Conservation (phyloP, 495 filamentous ascomycete genomes). For the Pyrenula aspistea region DNA sequence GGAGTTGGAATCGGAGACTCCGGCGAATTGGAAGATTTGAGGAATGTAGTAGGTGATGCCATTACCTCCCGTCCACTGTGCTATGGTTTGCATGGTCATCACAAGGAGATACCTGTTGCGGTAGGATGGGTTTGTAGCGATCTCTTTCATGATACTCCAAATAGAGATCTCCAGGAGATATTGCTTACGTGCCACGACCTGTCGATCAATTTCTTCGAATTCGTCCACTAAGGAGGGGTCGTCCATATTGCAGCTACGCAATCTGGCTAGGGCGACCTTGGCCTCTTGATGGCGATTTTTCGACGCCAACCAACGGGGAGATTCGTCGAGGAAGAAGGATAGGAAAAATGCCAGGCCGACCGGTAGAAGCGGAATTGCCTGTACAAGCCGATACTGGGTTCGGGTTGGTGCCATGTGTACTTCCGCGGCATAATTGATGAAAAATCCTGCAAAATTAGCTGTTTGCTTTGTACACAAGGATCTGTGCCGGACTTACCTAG, state of each 20-base stretch:
- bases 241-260: slow-evolving; percentile 19
- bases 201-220: slow-evolving; percentile 23
- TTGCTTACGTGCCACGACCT: slow-evolving; percentile 15
- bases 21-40: slow-evolving; percentile 28
- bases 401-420: slow-evolving; percentile 25
- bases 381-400: slow-evolving; percentile 31
- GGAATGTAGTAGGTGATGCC: slow-evolving; percentile 36
- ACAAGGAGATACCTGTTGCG: slow-evolving; percentile 34
- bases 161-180: slow-evolving; percentile 20
- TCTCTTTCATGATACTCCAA: slow-evolving; percentile 30
- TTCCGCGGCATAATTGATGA: slow-evolving; percentile 33
- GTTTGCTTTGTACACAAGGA: not conserved
- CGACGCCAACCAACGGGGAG: slow-evolving; percentile 28
- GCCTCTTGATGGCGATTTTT: slow-evolving; percentile 22
- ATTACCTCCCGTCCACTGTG: slow-evolving; percentile 35
- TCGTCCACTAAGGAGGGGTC: slow-evolving; percentile 21
- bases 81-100: slow-evolving; percentile 30
- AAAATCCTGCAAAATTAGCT: slow-evolving; percentile 23
- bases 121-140: slow-evolving; percentile 26
- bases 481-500: slow-evolving; percentile 19
- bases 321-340: slow-evolving; percentile 27
- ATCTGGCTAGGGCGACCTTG: slow-evolving; percentile 23
- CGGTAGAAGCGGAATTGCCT: slow-evolving; percentile 29
- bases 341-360: slow-evolving; percentile 23
- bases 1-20: slow-evolving; percentile 17